Conservation (phyloP, 1,284 basidiomycete genomes). For the Peniophora sp. region DNA sequence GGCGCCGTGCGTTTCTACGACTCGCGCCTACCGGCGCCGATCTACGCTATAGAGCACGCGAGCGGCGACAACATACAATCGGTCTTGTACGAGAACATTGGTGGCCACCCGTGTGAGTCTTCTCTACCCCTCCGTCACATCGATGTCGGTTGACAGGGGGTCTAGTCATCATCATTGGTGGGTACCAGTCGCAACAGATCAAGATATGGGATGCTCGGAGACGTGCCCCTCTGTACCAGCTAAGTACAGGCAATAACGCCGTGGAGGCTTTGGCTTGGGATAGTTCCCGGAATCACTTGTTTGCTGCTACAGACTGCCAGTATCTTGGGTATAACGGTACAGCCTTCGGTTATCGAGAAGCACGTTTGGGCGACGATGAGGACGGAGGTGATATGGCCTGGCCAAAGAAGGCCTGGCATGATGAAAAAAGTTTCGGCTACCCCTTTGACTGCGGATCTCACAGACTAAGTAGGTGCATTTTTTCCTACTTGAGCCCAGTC, state of each 20-base stretch:
- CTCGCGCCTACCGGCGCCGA: conserved; percentile 20
- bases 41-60: conserved; percentile 15
- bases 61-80: not conserved
- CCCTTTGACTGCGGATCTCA: not conserved
- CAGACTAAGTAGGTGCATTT: not conserved
- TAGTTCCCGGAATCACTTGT: not conserved
- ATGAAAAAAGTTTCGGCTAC: not conserved
- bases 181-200: conserved; percentile 4
- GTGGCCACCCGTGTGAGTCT: conserved; percentile 7
- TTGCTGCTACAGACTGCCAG: not conserved
- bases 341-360: not conserved
- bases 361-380: not conserved
- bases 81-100: conserved; percentile 7
- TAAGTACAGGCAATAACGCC: conserved; percentile 4
- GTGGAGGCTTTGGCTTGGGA: conserved; percentile 4
- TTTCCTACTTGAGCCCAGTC: too few species aligned
- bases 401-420: not conserved
- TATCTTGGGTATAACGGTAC: not conserved
- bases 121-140: too few species aligned
- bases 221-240: conserved; percentile 2
- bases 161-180: conserved; percentile 1
- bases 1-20: conserved; percentile 33
- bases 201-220: conserved; percentile 3
- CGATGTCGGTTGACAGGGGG: too few species aligned
- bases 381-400: too few species aligned